Percentiles rank a stretch among this genome's conserved stretches.
Evolutionary conservation across 768 basidiomycete genomes (phyloP).

Genomic region (Hericium coralloides): DNA sequence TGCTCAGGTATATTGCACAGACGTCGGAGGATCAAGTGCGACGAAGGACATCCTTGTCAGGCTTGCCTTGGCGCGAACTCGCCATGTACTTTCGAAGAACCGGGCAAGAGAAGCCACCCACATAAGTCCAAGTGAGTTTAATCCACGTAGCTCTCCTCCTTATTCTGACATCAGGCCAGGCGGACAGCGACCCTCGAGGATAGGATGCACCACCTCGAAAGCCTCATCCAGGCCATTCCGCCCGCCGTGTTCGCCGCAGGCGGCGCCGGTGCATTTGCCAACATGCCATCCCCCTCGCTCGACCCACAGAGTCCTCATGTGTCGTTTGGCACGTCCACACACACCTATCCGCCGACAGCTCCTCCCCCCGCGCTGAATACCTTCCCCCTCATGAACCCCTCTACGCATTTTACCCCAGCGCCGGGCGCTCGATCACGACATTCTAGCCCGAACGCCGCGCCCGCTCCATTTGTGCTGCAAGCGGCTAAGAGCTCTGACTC

Average conservation of each 20-base stretch:
- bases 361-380: conserved; percentile 71
- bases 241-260: conserved; percentile 68
- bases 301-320: conserved; percentile 19
- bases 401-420: conserved; percentile 65
- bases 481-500: conserved; percentile 1
- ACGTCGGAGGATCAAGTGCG: conserved; percentile 78
- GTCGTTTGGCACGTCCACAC: conserved; percentile 31
- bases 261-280: conserved; percentile 26
- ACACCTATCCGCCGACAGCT: conserved; percentile 45
- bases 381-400: conserved; percentile 74
- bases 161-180: conserved; percentile 27
- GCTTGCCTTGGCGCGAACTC: conserved; percentile 76
- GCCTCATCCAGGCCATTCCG: conserved; percentile 77
- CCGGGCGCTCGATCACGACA: conserved; percentile 35
- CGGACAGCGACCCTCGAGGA: conserved; percentile 80
- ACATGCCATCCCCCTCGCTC: conserved; percentile 24
- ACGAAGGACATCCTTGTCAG: conserved; percentile 85
- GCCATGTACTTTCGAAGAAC: conserved; percentile 80
- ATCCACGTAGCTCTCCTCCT: neutral
- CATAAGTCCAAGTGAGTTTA: conserved; percentile 77
- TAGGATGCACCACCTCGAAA: conserved; percentile 82
- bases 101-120: conserved; percentile 76
- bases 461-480: conserved; percentile 29
- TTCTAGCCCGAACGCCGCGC: conserved; percentile 36
- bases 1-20: conserved; percentile 28